Conservation (phyloP, 2,329 filamentous ascomycete species). For the Arthroderma sp. region DNA sequence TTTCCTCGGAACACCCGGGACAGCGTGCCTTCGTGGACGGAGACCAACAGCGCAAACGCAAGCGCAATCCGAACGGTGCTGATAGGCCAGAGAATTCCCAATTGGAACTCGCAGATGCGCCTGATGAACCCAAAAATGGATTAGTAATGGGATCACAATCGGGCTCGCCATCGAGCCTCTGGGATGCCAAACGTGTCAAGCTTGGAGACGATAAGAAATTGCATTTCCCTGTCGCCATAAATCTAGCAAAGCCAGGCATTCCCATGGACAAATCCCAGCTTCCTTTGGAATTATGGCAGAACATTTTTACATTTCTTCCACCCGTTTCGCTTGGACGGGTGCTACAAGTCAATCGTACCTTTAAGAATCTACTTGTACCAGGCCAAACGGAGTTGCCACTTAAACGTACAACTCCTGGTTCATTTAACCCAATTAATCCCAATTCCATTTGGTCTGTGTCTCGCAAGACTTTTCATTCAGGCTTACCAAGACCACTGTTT, state of each 20-base stretch:
- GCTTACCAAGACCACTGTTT: slow-evolving; percentile 55
- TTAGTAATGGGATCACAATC: not conserved
- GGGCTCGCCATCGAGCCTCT: slow-evolving; percentile 1
- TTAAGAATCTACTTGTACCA: slow-evolving; percentile 47
- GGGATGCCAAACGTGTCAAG: slow-evolving; percentile 12
- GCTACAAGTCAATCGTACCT: slow-evolving; percentile 54
- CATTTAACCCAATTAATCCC: slow-evolving; percentile 35
- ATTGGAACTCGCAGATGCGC: too few species aligned
- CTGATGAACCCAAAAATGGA: too few species aligned
- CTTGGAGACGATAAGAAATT: slow-evolving; percentile 3
- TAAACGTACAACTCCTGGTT: slow-evolving; percentile 19
- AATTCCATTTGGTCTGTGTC: slow-evolving; percentile 59
- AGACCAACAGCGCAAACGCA: not conserved
- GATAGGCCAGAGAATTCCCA: too few species aligned
- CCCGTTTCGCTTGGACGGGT: slow-evolving; percentile 51
- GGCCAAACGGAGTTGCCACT: slow-evolving; percentile 22
- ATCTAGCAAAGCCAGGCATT: not conserved
- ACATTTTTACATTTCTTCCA: slow-evolving; percentile 53
- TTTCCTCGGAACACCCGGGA: not conserved
- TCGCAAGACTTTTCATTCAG: slow-evolving; percentile 50
- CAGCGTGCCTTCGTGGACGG: not conserved
- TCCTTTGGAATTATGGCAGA: slow-evolving; percentile 55
- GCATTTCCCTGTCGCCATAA: slow-evolving; percentile 6
- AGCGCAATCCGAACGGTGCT: not conserved
- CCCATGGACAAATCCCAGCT: slow-evolving; percentile 24